Percentiles rank a stretch among this genome's conserved stretches.
phyloP scores from a whole-genome alignment of 2,329 filamentous ascomycete genomes.

The Exophiala sideris region DNA sequence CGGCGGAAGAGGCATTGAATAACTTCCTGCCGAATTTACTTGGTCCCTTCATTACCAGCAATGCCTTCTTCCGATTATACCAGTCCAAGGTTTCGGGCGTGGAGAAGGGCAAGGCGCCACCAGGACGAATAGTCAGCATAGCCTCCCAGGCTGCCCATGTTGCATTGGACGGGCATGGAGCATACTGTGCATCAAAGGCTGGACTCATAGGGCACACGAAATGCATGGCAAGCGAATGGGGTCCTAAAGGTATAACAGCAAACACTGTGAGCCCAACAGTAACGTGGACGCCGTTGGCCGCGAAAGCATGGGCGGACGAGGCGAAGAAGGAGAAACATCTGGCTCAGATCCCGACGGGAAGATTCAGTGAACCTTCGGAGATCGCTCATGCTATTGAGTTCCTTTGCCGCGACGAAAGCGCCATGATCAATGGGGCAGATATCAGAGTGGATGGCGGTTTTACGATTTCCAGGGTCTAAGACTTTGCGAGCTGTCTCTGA shows the following conservation, averaged over 20 bases:
- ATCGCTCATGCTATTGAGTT: constrained; percentile 40
- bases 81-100: constrained; percentile 10
- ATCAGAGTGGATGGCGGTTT: constrained; percentile 41
- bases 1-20: constrained; percentile 42
- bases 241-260: constrained; percentile 42
- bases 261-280: constrained; percentile 48
- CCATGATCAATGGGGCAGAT: constrained; percentile 43
- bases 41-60: constrained; percentile 45
- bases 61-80: constrained; percentile 46
- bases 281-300: constrained; percentile 46
- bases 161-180: constrained; percentile 44
- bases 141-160: constrained; percentile 48
- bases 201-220: constrained; percentile 44
- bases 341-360: constrained; percentile 38
- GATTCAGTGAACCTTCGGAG: constrained; percentile 40
- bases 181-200: constrained; percentile 50
- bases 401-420: constrained; percentile 41
- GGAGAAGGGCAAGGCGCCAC: constrained; percentile 28
- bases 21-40: constrained; percentile 45
- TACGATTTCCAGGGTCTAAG: constrained; percentile 30
- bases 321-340: constrained; percentile 37
- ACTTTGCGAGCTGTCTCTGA: no score
- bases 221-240: constrained; percentile 50
- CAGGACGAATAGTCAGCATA: constrained; percentile 46
- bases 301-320: constrained; percentile 41